Evolutionary conservation across 305 asterid species (phyloP), one percentile per base, ranked within the genome.

Genomic region (Fraxinus greggii): DNA sequence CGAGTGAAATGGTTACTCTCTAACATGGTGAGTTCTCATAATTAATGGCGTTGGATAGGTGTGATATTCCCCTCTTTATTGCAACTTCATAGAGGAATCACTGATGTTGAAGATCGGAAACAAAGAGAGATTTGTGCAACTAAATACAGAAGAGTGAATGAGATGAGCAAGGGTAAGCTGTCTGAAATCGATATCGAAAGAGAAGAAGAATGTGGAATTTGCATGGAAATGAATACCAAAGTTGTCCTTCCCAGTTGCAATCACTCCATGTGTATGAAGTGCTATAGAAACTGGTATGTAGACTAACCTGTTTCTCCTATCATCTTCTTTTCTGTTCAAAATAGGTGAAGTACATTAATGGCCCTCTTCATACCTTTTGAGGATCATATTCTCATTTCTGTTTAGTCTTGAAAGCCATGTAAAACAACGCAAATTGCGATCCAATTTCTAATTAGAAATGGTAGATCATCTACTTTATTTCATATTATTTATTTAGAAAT

Each of bases 131-230:
- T 89, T 0, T 94, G 94, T 24, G 92, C 84, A 19, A 82, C 87
- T 24, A 94, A 91, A 74, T 95, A 91, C 87, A 80, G 77, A 77
- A 88, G 90, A 83, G 84, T 85, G 48, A 92, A 90, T 79, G 97
- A 88, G 83, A 88, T 75, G 88, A 83, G 83, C 83, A 93, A 94
- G 84, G 97, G 97, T 6, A 92, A 92, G 86, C 83, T 95, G 84
- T 88, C 97, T 77, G 98, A 93, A 83, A 90, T 90, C 3, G 98
- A 95, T 45, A 87, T 92, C 1, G 98, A 93, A 87, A 88, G 96
- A 82, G 98, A 92, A 79, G 97, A 95, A 87, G 98, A 95, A 87
- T 95, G 98, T 63, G 98, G 95, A 32, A 95, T 95, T 61, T 95
- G 98, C 88, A 86, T 92, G 98, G 98, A 92, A 83, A 83, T 92